These are phyloP conservation scores for Ophiocordyceps unilateralis DNA, from an alignment of 2,329 filamentous ascomycete genomes.

Conservation along the genomic window DNA sequence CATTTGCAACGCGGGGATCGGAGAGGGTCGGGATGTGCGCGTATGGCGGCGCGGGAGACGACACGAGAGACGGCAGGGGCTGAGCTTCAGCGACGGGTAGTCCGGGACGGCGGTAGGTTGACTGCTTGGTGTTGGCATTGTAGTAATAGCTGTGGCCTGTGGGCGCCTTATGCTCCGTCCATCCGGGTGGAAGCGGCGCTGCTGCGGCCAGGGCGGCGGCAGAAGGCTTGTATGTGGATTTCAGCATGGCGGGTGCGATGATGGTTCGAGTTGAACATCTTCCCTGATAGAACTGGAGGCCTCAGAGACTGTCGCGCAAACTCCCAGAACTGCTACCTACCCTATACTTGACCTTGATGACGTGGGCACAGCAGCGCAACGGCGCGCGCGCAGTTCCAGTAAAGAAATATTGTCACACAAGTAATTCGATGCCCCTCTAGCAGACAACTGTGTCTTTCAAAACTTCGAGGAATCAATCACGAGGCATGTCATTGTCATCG, in stretches of 20 bases:
- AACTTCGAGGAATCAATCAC: too few relatives aligned
- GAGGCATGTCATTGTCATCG: neutral
- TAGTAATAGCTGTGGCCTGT: conserved; percentile 82
- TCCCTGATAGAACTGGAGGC: too few relatives aligned
- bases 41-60: conserved; percentile 15
- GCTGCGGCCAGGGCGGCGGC: conserved; percentile 15
- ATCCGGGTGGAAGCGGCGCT: conserved; percentile 56
- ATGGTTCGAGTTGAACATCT: neutral
- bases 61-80: conserved; percentile 13
- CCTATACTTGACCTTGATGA: too few relatives aligned
- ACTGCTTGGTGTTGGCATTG: conserved; percentile 64
- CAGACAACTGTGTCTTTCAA: too few relatives aligned
- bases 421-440: too few relatives aligned
- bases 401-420: too few relatives aligned
- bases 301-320: too few relatives aligned
- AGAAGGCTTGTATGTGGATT: conserved; percentile 55
- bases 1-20: conserved; percentile 39
- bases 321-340: too few relatives aligned
- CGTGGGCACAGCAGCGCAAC: too few relatives aligned
- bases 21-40: conserved; percentile 22
- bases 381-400: too few relatives aligned
- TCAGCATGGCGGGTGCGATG: conserved; percentile 39
- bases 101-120: conserved; percentile 69
- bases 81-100: conserved; percentile 7
- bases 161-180: conserved; percentile 87